Base-by-base conservation (phyloP, 2,329 filamentous ascomycete species). In the Coniochaeta sp. region DNA sequence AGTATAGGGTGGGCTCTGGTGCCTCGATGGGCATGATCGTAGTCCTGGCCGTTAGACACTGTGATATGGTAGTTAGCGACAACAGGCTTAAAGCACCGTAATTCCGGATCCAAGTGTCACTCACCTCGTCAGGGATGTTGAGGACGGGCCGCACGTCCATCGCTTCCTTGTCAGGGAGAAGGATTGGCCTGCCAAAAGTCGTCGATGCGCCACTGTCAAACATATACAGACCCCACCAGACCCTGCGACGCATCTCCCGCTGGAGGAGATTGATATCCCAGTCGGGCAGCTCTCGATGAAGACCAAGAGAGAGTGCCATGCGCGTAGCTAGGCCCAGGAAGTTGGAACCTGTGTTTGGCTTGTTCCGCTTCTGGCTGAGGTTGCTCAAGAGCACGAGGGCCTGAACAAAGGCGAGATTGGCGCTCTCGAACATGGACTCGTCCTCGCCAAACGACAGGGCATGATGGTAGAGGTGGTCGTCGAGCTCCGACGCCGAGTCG, bases 281-380 rank as follows among this genome's bases (percentile, higher is more conserved):
- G 8, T 65, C 67, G 9, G 66, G 69, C 38, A 75, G 71, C 59
- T 81, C 78, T 24, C 75, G 74, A 62, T 81, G 79, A 3, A 82
- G 70, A 0, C 79, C 79, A 4, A 82, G 66, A 0, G 78, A 77
- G 57, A 80, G 75, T 14, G 77, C 79, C 72, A 81, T 76, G n/a
- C 78, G 70, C 32, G 78, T 71, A 5, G 78, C 79, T 16, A 80
- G 71, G 1, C 78, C 78, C 36, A 79, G 72, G 52, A 77, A 78
- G 62, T 80, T 81, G 62, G 79, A 81, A 1, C 78, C 78, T 0
- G 78, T 79, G 61, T 82, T 82, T 3, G 79, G 79, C 40, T 77
- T 74, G 64, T 81, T 76, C 32, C 76, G 70, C 64, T 81, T 81
- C 63, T 81, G 78, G 54, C 67, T 65, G 60, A 70, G 71, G 38